Percentiles rank a stretch among this genome's conserved stretches.
phyloP scores from a whole-genome alignment of 2,329 filamentous ascomycete genomes.

The Beauveria pseudobassiana region DNA sequence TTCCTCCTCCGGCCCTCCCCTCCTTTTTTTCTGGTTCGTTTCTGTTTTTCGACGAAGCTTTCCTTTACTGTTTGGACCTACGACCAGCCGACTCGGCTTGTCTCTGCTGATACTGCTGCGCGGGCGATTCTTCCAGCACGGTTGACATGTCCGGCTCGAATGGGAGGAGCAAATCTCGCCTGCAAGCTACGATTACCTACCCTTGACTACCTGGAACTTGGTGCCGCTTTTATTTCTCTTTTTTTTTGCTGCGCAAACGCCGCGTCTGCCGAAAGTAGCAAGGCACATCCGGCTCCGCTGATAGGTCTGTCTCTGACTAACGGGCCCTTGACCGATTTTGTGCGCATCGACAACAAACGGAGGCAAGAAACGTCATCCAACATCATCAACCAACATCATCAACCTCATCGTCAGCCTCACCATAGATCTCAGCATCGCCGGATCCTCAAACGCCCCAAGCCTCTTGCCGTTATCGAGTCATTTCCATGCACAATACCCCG shows the following conservation, averaged over 20 bases:
- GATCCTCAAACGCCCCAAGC: not conserved
- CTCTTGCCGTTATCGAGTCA: not conserved
- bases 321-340: not conserved
- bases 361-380: not conserved
- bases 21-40: not conserved
- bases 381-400: not conserved
- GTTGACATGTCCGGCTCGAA: not conserved
- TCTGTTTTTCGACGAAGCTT: not conserved
- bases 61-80: not conserved
- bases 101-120: not conserved
- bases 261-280: not conserved
- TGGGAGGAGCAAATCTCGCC: not conserved
- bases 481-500: not conserved
- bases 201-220: not conserved
- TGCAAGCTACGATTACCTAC: not conserved
- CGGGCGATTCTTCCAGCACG: not conserved
- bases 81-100: not conserved
- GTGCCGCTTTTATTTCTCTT: slow-evolving; percentile 6
- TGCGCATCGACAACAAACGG: not conserved
- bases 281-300: not conserved
- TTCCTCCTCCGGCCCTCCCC: not conserved
- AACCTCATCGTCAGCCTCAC: not conserved
- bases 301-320: not conserved
- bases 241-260: not conserved
- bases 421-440: not conserved